Evolutionary conservation across 768 basidiomycete genomes (phyloP).

Genomic region (Lyophyllum atratum): DNA sequence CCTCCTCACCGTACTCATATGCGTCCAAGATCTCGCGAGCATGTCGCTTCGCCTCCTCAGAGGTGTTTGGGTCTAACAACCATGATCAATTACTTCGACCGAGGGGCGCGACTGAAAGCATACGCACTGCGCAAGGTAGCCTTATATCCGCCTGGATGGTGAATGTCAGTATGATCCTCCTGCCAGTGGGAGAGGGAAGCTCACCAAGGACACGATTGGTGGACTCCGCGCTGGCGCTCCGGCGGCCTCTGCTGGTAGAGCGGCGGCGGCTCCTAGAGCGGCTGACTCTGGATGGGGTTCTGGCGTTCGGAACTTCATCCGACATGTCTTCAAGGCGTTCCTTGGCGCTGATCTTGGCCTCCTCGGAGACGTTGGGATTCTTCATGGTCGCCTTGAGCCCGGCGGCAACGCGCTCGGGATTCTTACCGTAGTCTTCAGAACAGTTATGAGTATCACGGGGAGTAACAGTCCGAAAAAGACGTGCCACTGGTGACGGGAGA

Average conservation of each 20-base stretch:
- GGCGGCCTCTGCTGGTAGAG: neutral
- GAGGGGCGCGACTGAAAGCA: neutral
- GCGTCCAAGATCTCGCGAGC: constrained; percentile 55
- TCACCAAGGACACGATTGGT: constrained; percentile 16
- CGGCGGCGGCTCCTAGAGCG: neutral
- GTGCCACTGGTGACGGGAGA: constrained; percentile 3
- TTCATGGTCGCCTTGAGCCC: constrained; percentile 56
- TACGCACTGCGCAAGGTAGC: constrained; percentile 46
- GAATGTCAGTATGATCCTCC: neutral
- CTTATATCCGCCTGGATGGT: constrained; percentile 45
- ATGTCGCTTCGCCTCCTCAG: constrained; percentile 51
- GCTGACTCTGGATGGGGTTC: neutral
- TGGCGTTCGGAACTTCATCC: neutral
- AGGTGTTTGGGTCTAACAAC: constrained; percentile 42
- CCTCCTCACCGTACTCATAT: constrained; percentile 37
- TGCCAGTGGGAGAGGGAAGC: neutral
- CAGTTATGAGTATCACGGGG: neutral
- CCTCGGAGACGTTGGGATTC: constrained; percentile 55
- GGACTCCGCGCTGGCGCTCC: neutral
- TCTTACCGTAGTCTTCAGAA: constrained; percentile 27
- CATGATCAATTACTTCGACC: neutral
- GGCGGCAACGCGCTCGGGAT: constrained; percentile 49
- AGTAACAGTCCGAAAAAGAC: neutral
- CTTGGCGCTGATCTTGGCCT: constrained; percentile 49
- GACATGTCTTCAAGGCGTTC: constrained; percentile 38